Conservation (phyloP, 2,329 filamentous ascomycete species). For the Calonectria henricotiae region DNA sequence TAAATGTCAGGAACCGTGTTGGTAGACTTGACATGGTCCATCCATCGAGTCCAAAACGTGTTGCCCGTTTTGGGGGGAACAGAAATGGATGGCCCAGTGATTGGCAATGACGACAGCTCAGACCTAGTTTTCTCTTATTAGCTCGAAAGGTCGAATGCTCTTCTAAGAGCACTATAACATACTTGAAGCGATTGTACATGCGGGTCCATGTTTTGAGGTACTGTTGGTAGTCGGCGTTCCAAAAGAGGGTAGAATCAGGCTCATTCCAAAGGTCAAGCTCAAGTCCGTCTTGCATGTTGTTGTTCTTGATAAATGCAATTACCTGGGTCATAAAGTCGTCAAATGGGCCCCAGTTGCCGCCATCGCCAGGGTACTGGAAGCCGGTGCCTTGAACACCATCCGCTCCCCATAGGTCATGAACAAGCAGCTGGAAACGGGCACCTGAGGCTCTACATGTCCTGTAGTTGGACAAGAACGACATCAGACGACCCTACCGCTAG, state of each 20-base stretch:
- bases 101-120: conserved; percentile 2
- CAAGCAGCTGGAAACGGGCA: conserved; percentile 2
- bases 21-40: conserved; percentile 14
- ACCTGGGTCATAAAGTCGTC: conserved; percentile 12
- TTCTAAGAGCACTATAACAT: not conserved
- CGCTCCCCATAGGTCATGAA: conserved; percentile 8
- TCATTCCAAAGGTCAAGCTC: conserved; percentile 13
- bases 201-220: conserved; percentile 15
- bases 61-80: conserved; percentile 5
- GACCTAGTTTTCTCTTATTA: not conserved
- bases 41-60: conserved; percentile 6
- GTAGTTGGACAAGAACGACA: conserved; percentile 22
- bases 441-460: conserved; percentile 8
- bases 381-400: conserved; percentile 13
- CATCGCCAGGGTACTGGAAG: conserved; percentile 14
- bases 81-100: conserved; percentile 5
- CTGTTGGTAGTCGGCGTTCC: conserved; percentile 9
- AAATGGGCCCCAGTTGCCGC: not conserved
- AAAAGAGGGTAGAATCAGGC: conserved; percentile 4
- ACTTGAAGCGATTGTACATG: conserved; percentile 11
- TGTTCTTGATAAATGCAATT: conserved; percentile 15
- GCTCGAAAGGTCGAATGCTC: not conserved
- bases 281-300: conserved; percentile 2
- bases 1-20: conserved; percentile 19
- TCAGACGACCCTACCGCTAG: not conserved